Evolutionary conservation across 2,329 filamentous ascomycete genomes (phyloP), one percentile per base, ranked within the genome.

Genomic region (Nemania serpens): DNA sequence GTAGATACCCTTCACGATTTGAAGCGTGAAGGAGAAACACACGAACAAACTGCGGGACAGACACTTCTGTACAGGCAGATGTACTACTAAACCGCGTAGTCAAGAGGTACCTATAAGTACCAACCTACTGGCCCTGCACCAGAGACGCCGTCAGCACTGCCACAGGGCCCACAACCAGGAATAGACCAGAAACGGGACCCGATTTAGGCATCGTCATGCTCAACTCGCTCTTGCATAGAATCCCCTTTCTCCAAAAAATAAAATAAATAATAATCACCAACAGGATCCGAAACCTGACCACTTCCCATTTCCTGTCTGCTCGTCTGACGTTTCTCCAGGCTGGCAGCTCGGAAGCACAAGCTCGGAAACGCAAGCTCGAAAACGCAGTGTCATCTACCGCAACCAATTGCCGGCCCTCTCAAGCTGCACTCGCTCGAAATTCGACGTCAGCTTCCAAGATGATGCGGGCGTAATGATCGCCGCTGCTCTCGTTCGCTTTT

Each of bases 381-480:
- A 50, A 49, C 55, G 45, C 36, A 20, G 22, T 41, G 25, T 39
- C 18, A 22, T 29, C 33, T 41, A 41, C 18, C 43, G 37, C 45
- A 45, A 45, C 11, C 47, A 57, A 57, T 58, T 55, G 56, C 53
- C 11, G 10, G 46, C 15, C 41, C 39, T 55, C 42, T 52, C 52
- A 43, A 39, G 59, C 49, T 41, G 45, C 58, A 58, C 61, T 63
- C 25, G 63, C 64, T 57, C 59, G 62, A 65, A 59, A 60, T 57
- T 61, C 60, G 55, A 36, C 20, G 29, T 25, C 58, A 53, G 51
- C 59, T 52, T 66, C 61, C 61, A 68, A 59, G 61, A 72, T 63
- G 64, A 69, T 70, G 68, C 60, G 66, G 68, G 64, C 68, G 66
- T 71, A 70, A 68, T 63, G 66, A 64, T 67, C 66, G 65, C 65